Conservation (phyloP, 2,329 filamentous ascomycete genomes). For the Aspergillus proliferans region DNA sequence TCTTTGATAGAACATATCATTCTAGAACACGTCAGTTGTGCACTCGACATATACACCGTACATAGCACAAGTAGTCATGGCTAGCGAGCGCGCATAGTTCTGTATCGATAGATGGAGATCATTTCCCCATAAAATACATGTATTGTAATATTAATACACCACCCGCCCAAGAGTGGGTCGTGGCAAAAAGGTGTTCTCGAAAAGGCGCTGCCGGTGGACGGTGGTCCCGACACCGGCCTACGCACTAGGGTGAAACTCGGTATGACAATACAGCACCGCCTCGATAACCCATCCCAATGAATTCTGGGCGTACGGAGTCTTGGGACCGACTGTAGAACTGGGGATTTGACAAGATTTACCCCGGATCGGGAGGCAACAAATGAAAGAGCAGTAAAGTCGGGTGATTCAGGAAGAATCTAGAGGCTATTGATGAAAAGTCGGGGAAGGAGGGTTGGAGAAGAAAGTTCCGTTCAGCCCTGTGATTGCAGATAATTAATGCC, state of each 20-base stretch:
- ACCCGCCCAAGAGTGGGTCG: neutral
- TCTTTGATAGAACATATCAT: too few species aligned
- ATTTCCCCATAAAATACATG: too few species aligned
- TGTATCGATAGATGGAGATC: too few species aligned
- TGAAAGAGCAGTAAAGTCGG: constrained; percentile 20
- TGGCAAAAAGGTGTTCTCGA: neutral
- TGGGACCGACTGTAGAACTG: neutral
- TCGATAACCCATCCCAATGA: neutral
- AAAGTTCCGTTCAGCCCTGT: constrained; percentile 2
- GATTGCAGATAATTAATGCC: neutral
- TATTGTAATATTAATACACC: neutral
- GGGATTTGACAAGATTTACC: neutral
- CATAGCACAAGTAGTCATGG: neutral
- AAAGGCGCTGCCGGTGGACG: neutral
- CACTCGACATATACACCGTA: too few species aligned
- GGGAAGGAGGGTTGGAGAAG: neutral
- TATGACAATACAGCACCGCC: neutral
- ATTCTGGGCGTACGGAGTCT: constrained; percentile 1
- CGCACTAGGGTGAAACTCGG: neutral
- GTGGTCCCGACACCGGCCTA: neutral
- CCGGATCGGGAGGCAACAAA: constrained; percentile 11
- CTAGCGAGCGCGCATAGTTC: too few species aligned
- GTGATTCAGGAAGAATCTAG: constrained; percentile 25
- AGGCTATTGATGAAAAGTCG: neutral
- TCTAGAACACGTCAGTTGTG: too few species aligned